Evolutionary conservation across 2,329 filamentous ascomycete species (phyloP), one percentile per base, ranked within the genome.

Genomic region (Mycosphaerelloides madeirae): DNA sequence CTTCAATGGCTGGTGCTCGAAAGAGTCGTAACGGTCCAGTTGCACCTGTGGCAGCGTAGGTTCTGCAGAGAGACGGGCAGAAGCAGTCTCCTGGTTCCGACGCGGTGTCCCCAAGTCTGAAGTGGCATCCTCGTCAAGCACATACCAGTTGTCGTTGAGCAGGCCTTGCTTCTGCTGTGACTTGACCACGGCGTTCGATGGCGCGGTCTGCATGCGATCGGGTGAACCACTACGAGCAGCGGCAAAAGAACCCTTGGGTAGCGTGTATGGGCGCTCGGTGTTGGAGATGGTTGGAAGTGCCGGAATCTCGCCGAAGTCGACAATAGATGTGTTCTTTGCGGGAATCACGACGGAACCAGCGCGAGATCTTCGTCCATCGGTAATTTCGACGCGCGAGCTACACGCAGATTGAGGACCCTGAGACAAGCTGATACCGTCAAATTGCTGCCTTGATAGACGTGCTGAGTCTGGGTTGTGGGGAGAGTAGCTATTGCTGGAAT

Each of bases 401-500:
- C 61, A 57, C 25, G 58, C 56, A 11, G 68, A 64, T 4, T 53
- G 51, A n/a, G 64, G 55, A 28, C 63, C 55, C 28, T 55, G 53
- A 38, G 61, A 60, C 32, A 61, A 31, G 35, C 43, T 47, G 39
- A 46, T 41, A 38, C 35, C 76, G 11, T 63, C 57, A 11, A 80
- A 69, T 54, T 81, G 71, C 29, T 62, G 55, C 29, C 73, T 75
- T 0, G 80, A 80, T 52, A 79, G 73, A 38, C 72, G 71, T 31
- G 74, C 77, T 50, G 73, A 58, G 38, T 68, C 65, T 7, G 74
- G 72, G 7, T 71, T 77, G 42, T 74, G 72, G 2, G 68, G 68
- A 12, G 72, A 76, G 48, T 74, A 77, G 18, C 78, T 80, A 25
- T 77, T 75, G 9, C 77, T 75, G 2, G 82, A 87, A 36, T 77